Base-by-base conservation (phyloP, 306 rosid genomes). In the Cyamopsis tetragonoloba region DNA sequence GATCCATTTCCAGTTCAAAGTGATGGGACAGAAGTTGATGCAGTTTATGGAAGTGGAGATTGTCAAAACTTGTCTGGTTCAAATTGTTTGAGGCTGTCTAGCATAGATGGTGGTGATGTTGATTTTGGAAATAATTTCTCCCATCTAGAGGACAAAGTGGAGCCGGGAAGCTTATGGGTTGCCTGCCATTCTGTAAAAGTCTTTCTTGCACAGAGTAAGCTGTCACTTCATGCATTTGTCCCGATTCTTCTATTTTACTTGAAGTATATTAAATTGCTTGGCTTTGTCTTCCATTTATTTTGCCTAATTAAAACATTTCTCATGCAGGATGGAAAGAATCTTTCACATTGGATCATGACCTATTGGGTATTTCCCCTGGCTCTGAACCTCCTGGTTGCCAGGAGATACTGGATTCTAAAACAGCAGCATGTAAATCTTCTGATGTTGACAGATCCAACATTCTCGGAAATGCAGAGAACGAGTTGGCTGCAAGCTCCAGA, bases 311-410 rank as follows among this genome's bases (percentile, higher is more conserved):
- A 46, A 77, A 23, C 47, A 57, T 39, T 43, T 53, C 35, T 68
- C 57, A 42, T 70, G 82, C 87, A 92, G 98, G 96, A 59, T 89
- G 95, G 98, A 81, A 84, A 72, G 91, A 85, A 68, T 89, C 91
- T 48, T 42, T 85, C 7, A 55, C 81, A 7, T 87, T 82, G 50
- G 65, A 84, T 10, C 92, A 92, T 72, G 83, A 82, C 59, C 37
- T 27, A 68, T 76, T 89, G 80, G 75, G 77, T 81, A 46, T 82
- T 68, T 71, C 77, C 55, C 56, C 67, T 0, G 85, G 71, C 43
- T 63, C 71, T 2, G 80, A 80, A 62, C 71, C 82, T 66, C 32
- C 74, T 2, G 77, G 69, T 32, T 67, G 67, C 32, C 65, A 15
- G 3, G 79, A 80, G 58, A 42, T 35, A n/a, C 72, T 66, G 79